Evolutionary conservation across 257 asterid species (phyloP).

Genomic region (Phtheirospermum japonicum): DNA sequence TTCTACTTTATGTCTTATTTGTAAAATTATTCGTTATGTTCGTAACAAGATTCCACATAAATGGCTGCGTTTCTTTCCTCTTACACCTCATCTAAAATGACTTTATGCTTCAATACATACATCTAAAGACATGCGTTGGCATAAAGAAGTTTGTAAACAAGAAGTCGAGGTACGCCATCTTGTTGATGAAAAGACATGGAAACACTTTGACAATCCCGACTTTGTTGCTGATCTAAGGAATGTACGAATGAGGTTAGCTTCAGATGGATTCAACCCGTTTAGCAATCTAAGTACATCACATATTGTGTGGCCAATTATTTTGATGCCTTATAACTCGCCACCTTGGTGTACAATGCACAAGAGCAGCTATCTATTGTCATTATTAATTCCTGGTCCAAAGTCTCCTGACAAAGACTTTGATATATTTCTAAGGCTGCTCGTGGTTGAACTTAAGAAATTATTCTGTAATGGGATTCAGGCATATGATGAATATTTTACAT

Average conservation of each 20-base stretch:
- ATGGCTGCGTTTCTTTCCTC: neutral
- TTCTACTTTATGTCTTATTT: neutral
- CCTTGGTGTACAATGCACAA: neutral
- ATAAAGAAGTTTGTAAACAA: constrained; percentile 1
- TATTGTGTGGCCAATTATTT: too few species aligned
- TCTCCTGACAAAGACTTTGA: neutral
- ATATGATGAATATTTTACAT: neutral
- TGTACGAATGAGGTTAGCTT: neutral
- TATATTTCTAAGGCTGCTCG: neutral
- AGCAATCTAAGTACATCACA: neutral
- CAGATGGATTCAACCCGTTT: constrained; percentile 2
- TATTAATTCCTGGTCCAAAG: neutral
- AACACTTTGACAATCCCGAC: neutral
- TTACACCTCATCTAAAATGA: neutral
- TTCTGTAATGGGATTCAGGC: neutral
- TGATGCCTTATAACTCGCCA: neutral
- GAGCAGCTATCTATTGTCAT: neutral
- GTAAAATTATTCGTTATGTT: neutral
- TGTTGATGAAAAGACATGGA: neutral
- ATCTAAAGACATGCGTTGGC: constrained; percentile 1
- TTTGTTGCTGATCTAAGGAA: neutral
- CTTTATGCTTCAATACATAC: neutral
- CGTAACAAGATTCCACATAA: neutral
- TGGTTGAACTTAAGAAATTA: neutral
- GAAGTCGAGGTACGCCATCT: neutral